phyloP scores from a whole-genome alignment of 495 filamentous ascomycete species.

The Bacidia gigantensis region DNA sequence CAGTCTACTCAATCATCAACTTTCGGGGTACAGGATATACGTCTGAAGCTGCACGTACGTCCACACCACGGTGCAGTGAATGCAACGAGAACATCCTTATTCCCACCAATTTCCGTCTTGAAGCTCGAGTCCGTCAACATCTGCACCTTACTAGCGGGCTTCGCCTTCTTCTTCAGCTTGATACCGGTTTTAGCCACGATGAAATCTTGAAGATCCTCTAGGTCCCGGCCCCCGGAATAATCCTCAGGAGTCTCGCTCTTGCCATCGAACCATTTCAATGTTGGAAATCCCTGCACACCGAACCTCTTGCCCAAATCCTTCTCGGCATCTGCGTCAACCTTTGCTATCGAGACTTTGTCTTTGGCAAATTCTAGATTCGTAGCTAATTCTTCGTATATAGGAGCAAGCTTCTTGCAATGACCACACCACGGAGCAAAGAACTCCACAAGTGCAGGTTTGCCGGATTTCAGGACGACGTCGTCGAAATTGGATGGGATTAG shows the following conservation, averaged over 20 bases:
- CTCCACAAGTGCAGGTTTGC: slow-evolving; percentile 92
- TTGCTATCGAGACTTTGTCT: slow-evolving; percentile 79
- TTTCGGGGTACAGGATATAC: background rate
- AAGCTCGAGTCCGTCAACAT: slow-evolving; percentile 72
- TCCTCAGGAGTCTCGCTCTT: slow-evolving; percentile 79
- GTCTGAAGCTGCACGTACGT: slow-evolving; percentile 48
- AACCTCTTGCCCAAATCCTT: slow-evolving; percentile 70
- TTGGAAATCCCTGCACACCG: slow-evolving; percentile 88
- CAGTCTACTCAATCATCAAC: slow-evolving; percentile 50
- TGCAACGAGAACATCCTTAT: slow-evolving; percentile 86
- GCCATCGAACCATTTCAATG: slow-evolving; percentile 95
- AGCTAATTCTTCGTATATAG: slow-evolving; percentile 89
- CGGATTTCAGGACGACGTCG: slow-evolving; percentile 70
- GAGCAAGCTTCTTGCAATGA: slow-evolving; percentile 95
- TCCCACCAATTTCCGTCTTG: slow-evolving; percentile 60
- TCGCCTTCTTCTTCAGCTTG: slow-evolving; percentile 57
- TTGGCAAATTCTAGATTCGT: slow-evolving; percentile 53
- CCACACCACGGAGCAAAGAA: slow-evolving; percentile 99
- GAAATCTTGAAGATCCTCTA: slow-evolving; percentile 71
- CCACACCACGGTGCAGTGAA: slow-evolving; percentile 97
- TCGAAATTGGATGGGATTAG: slow-evolving; percentile 85
- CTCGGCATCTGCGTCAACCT: slow-evolving; percentile 90
- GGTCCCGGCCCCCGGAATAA: slow-evolving; percentile 74
- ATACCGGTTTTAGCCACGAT: slow-evolving; percentile 80
- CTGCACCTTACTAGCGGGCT: slow-evolving; percentile 56